Percentiles rank a stretch among this genome's conserved stretches.
phyloP scores from a whole-genome alignment of 805 yeast species.

The Lachancea nothofagi region DNA sequence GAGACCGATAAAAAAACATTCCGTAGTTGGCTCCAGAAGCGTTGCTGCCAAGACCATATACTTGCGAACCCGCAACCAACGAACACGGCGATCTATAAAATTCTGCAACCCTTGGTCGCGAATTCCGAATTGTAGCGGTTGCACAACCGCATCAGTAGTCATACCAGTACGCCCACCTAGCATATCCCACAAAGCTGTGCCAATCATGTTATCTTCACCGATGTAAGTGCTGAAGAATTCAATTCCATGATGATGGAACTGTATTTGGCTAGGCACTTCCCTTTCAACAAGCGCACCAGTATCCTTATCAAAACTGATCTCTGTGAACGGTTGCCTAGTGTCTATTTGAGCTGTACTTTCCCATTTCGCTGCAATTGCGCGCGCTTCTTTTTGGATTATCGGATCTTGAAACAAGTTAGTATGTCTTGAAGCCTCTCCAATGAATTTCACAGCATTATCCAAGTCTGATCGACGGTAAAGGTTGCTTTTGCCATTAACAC shows the following conservation, averaged over 20 bases:
- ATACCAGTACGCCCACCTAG: conserved; percentile 68
- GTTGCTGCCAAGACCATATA: conserved; percentile 87
- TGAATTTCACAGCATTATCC: conserved; percentile 47
- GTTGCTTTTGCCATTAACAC: conserved; percentile 88
- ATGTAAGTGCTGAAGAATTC: conserved; percentile 71
- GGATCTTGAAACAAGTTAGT: conserved; percentile 9
- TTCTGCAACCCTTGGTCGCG: conserved; percentile 40
- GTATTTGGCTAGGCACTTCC: conserved; percentile 4
- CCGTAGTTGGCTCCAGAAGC: conserved; percentile 80
- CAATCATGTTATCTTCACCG: conserved; percentile 93
- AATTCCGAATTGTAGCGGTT: conserved; percentile 51
- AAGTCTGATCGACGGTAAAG: conserved; percentile 63
- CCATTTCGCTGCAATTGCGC: conserved; percentile 8
- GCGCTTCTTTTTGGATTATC: conserved; percentile 8
- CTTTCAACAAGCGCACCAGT: conserved; percentile 22
- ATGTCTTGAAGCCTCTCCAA: conserved; percentile 26
- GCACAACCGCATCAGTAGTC: conserved; percentile 74
- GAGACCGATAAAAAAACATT: conserved; percentile 59
- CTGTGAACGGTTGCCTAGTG: conserved; percentile 1
- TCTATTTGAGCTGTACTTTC: background rate
- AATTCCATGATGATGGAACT: conserved; percentile 39
- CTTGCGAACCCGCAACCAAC: conserved; percentile 84
- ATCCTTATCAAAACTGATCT: conserved; percentile 18
- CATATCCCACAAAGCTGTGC: conserved; percentile 70
- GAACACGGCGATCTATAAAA: conserved; percentile 60